phyloP scores from a whole-genome alignment of 768 basidiomycete species.

The Aureoboletus auriporus region DNA sequence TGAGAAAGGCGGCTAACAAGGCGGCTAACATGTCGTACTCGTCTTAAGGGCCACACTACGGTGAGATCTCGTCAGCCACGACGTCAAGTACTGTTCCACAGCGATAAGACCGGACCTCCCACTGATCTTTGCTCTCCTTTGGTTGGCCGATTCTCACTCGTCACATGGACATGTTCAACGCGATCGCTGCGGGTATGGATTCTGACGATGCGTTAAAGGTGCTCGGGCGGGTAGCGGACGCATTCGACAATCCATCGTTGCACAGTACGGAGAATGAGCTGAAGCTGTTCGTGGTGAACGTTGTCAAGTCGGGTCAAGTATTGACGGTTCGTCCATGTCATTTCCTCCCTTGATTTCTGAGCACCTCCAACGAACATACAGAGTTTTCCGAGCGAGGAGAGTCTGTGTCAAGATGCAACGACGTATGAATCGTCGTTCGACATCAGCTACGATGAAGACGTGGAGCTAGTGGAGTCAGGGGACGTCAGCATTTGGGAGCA shows the following conservation, averaged over 20 bases:
- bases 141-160: background rate
- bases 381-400: conserved; percentile 17
- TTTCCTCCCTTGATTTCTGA: background rate
- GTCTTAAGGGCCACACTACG: background rate
- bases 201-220: conserved; percentile 18
- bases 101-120: too few relatives aligned
- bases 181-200: background rate
- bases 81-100: background rate
- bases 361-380: background rate
- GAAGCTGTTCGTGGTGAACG: conserved; percentile 16
- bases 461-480: conserved; percentile 6
- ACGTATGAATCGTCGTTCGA: background rate
- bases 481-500: conserved; percentile 8
- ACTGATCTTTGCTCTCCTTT: background rate
- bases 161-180: conserved; percentile 5
- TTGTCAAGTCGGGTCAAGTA: conserved; percentile 20
- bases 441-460: too few relatives aligned
- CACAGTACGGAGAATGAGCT: conserved; percentile 18
- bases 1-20: too few relatives aligned
- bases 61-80: conserved; percentile 2
- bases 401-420: conserved; percentile 5
- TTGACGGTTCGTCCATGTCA: conserved; percentile 15
- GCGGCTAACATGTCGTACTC: too few relatives aligned
- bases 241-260: conserved; percentile 23
- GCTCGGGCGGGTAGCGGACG: conserved; percentile 27